These are phyloP conservation scores for Kurtzmaniella cleridarum DNA, from an alignment of 805 yeast genomes.

Conservation along the genomic window DNA sequence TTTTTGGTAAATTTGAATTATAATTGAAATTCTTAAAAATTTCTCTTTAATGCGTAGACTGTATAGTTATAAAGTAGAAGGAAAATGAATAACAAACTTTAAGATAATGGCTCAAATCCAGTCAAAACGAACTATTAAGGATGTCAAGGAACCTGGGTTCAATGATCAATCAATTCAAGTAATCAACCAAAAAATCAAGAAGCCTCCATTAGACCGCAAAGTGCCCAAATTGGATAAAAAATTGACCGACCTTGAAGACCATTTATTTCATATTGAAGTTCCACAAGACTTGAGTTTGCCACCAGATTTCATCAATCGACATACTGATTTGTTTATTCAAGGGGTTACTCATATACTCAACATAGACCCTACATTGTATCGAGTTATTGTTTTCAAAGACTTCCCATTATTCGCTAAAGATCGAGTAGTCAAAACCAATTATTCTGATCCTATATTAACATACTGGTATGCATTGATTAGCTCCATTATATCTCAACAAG, in stretches of 20 bases:
- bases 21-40: no score
- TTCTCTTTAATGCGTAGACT: no score
- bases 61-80: no score
- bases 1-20: no score
- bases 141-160: no score
- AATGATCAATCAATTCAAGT: no score
- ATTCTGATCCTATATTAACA: slow-evolving; percentile 14
- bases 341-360: slow-evolving; percentile 25
- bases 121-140: no score
- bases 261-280: slow-evolving; percentile 9
- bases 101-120: no score
- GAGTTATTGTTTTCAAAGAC: slow-evolving; percentile 22
- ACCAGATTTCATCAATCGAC: slow-evolving; percentile 20
- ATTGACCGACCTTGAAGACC: slow-evolving; percentile 11
- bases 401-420: slow-evolving; percentile 18
- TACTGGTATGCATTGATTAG: slow-evolving; percentile 35
- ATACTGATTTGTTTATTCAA: slow-evolving; percentile 26
- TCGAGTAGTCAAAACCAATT: slow-evolving; percentile 3
- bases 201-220: no score
- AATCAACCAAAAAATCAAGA: no score
- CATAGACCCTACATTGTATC: slow-evolving; percentile 31
- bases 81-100: no score
- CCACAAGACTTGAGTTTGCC: slow-evolving; percentile 21
- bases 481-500: slow-evolving; percentile 63
- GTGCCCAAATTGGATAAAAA: no score